Percentiles rank a stretch among this genome's conserved stretches.
Conservation (phyloP, 192 early-diverging fungal genomes). For the Globomyces pollinis-pini region DNA sequence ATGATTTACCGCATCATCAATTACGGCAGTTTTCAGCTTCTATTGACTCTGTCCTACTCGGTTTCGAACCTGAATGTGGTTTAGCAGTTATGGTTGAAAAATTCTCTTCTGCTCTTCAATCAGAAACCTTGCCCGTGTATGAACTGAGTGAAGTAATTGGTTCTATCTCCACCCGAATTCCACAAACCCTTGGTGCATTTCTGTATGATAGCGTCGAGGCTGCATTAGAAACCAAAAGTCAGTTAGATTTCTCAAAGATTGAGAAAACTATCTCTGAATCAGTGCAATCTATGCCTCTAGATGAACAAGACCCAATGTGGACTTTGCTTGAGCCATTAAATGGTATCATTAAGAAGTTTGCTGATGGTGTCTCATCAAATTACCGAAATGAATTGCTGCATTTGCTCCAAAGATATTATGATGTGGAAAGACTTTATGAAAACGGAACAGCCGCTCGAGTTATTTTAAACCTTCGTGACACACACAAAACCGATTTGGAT, state of each 20-base stretch:
- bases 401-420: constrained; percentile 77
- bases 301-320: constrained; percentile 60
- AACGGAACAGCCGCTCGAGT: constrained; percentile 73
- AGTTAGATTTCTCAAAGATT: constrained; percentile 5
- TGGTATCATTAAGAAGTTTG: constrained; percentile 60
- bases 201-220: constrained; percentile 41
- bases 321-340: constrained; percentile 59
- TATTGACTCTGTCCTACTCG: constrained; percentile 72
- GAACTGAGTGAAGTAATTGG: constrained; percentile 77
- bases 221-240: constrained; percentile 13
- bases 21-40: constrained; percentile 53
- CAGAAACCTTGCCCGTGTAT: constrained; percentile 74
- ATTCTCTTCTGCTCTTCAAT: constrained; percentile 63
- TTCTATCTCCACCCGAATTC: constrained; percentile 77
- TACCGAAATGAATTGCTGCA: constrained; percentile 64
- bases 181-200: constrained; percentile 52
- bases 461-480: constrained; percentile 75
- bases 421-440: constrained; percentile 78
- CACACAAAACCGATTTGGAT: constrained; percentile 73
- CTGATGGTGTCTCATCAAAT: constrained; percentile 65
- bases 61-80: constrained; percentile 77
- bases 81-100: constrained; percentile 63
- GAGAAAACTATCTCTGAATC: not conserved
- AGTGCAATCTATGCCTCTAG: constrained; percentile 23
- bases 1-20: constrained; percentile 85